Conservation (phyloP, 1,284 basidiomycete genomes). For the Cutaneotrichosporon cavernicola region DNA sequence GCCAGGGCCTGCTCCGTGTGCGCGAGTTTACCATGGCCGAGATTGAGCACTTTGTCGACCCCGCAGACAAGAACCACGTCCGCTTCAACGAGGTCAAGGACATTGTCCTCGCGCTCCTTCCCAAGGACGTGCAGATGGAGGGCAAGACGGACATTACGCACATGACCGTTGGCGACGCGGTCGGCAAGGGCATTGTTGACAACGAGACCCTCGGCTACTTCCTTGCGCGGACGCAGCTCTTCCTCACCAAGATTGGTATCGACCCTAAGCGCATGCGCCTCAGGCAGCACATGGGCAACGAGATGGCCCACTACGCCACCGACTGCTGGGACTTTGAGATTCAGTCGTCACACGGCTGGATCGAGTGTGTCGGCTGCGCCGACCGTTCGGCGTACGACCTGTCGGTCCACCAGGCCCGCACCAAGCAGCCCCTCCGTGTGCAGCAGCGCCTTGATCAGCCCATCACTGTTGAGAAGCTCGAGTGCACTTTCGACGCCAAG, state of each 20-base stretch:
- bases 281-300: slow-evolving; percentile 94
- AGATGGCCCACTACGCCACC: slow-evolving; percentile 98
- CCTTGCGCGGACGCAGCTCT: slow-evolving; percentile 86
- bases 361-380: slow-evolving; percentile 99
- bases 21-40: slow-evolving; percentile 99
- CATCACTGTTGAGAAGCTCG: slow-evolving; percentile 68
- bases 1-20: slow-evolving; percentile 91
- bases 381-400: slow-evolving; percentile 95
- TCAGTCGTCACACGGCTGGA: slow-evolving; percentile 92
- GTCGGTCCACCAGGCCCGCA: slow-evolving; percentile 60
- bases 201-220: slow-evolving; percentile 99
- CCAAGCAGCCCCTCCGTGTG: slow-evolving; percentile 70
- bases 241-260: slow-evolving; percentile 90
- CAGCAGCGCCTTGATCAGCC: slow-evolving; percentile 82
- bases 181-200: slow-evolving; percentile 78
- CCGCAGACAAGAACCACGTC: slow-evolving; percentile 82
- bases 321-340: slow-evolving; percentile 99
- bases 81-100: slow-evolving; percentile 80
- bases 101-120: slow-evolving; percentile 72
- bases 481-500: slow-evolving; percentile 83
- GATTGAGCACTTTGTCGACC: slow-evolving; percentile 99
- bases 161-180: slow-evolving; percentile 85
- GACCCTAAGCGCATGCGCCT: slow-evolving; percentile 82
- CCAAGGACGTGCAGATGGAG: slow-evolving; percentile 75
- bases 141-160: slow-evolving; percentile 68